Evolutionary conservation across 139 green algal species (phyloP).

Genomic region (Coelastrella sp.): DNA sequence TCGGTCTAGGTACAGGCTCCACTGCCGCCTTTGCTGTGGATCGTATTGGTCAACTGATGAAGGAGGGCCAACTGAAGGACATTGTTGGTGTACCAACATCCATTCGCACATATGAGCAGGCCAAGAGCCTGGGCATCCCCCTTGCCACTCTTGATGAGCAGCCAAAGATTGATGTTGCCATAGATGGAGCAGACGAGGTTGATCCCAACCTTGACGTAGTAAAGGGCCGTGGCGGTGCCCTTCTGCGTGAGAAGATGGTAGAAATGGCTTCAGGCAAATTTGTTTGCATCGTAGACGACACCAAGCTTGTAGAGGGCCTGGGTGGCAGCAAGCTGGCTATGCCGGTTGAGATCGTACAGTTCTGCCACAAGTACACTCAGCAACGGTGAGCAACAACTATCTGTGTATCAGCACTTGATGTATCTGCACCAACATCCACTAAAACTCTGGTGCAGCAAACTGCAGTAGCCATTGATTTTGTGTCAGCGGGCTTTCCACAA

Average conservation of each 20-base stretch:
- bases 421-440: no score
- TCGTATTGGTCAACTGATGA: constrained; percentile 94
- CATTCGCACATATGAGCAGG: constrained; percentile 93
- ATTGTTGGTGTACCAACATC: constrained; percentile 97
- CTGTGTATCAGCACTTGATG: no score
- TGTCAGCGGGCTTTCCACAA: no score
- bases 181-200: constrained; percentile 98
- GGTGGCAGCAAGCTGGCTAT: constrained; percentile 94
- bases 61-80: constrained; percentile 92
- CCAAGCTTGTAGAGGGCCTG: constrained; percentile 93
- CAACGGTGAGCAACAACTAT: constrained; percentile 47
- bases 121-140: constrained; percentile 91
- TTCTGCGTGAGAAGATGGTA: constrained; percentile 99
- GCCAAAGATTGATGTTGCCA: constrained; percentile 96
- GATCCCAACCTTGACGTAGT: constrained; percentile 97
- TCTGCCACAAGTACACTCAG: constrained; percentile 96
- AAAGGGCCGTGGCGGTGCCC: constrained; percentile 96
- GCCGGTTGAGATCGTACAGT: constrained; percentile 99
- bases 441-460: no score
- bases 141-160: constrained; percentile 96
- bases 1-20: constrained; percentile 98
- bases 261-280: constrained; percentile 95
- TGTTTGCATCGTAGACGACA: constrained; percentile 99
- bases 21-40: constrained; percentile 99
- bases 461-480: no score